These are phyloP conservation scores for Candida dajiaensis DNA, from an alignment of 805 yeast species.

Conservation along the genomic window DNA sequence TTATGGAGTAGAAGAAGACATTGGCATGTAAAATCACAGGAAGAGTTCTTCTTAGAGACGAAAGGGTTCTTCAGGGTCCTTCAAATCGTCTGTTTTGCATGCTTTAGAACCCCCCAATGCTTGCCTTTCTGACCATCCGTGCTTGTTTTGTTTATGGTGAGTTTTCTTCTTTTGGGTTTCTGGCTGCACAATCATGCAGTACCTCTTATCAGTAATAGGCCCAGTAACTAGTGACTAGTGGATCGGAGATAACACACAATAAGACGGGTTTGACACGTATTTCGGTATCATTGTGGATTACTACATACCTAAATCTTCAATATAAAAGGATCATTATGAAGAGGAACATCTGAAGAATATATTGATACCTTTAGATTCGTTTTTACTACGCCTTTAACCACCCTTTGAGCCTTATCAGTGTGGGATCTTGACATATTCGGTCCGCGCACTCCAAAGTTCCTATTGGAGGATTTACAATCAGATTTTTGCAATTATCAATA, in stretches of 20 bases:
- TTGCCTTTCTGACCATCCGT: too few species aligned
- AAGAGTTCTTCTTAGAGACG: too few species aligned
- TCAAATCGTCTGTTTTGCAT: too few species aligned
- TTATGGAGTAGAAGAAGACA: too few species aligned
- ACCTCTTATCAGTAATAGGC: not conserved
- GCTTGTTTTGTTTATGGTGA: not conserved
- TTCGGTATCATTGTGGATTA: too few species aligned
- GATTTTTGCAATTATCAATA: too few species aligned
- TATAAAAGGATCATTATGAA: not conserved
- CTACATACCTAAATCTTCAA: not conserved
- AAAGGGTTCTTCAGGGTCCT: too few species aligned
- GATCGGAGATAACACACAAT: not conserved
- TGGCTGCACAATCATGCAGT: not conserved
- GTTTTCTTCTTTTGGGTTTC: not conserved
- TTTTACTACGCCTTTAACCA: not conserved
- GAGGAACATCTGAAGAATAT: not conserved
- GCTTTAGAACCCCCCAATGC: too few species aligned
- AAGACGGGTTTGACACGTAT: too few species aligned
- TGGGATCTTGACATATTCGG: not conserved
- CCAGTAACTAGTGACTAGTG: too few species aligned
- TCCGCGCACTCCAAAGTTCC: not conserved
- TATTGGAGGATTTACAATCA: not conserved
- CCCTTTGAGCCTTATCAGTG: not conserved
- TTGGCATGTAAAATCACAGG: too few species aligned
- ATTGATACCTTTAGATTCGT: not conserved